Evolutionary conservation across 805 yeast species (phyloP), one percentile per base, ranked within the genome.

Genomic region (Zygotorulaspora florentina): DNA sequence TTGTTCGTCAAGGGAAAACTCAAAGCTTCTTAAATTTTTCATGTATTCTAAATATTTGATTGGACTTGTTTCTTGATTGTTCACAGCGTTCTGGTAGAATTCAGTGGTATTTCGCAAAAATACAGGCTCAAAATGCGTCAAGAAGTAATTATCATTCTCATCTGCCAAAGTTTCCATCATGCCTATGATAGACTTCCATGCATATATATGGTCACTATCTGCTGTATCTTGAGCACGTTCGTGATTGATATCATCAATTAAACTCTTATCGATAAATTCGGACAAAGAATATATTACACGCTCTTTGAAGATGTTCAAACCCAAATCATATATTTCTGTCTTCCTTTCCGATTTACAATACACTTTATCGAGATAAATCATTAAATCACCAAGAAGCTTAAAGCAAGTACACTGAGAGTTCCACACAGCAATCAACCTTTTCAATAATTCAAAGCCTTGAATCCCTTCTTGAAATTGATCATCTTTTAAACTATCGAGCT

Each of bases 331-430:
- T 2, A 84, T 73, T 46, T 81, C 68, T 3, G 85, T 79, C 41
- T 79, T 67, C 54, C 78, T 81, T 45, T 73, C 70, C 52, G 84
- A 90, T 53, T 79, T 81, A 23, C 89, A 85, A 55, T 85, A 88
- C 0, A 87, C 96, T 36, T 95, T 75, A 59, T 89, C 95, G 59
- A 90, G 65, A 58, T 89, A 89, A 85, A 89, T 83, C 60, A 87
- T 68, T 2, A 89, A 86, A 62, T 90, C 96, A 55, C 90, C 77
- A 36, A 87, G 77, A 75, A 87, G 79, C 51, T 86, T 74, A 83
- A 87, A 85, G 40, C 84, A 74, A 33, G 81, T 72, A 31, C 81
- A 63, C 60, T 85, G 91, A 39, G 81, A 87, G 30, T 77, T 73
- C 96, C 96, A 89, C 2, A 50, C 52, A 3, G 47, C 41, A 2